phyloP scores from a whole-genome alignment of 306 rosid species.

The barrel medic (Medicago truncatula) region MtrunA17r5.0-ANR NC_053046.1:41128001-41128500 shows the following conservation, averaged over 20 bases:
- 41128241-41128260: neutral
- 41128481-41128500: slow-evolving; percentile 24
- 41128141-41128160: slow-evolving; percentile 55
- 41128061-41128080: slow-evolving; percentile 64
- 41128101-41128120: slow-evolving; percentile 55
- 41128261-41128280: too few relatives aligned
- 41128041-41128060: slow-evolving; percentile 41
- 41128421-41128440: too few relatives aligned
- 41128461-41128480: neutral
- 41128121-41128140: neutral
- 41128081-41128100: slow-evolving; percentile 53
- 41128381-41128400: neutral
- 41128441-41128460: neutral
- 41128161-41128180: slow-evolving; percentile 58
- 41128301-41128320: too few relatives aligned
- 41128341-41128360: neutral
- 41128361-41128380: neutral
- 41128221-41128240: slow-evolving; percentile 48
- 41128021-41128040: neutral
- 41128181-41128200: slow-evolving; percentile 65
- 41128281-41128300: too few relatives aligned
- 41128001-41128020: slow-evolving; percentile 24
- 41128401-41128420: neutral
- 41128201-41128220: slow-evolving; percentile 58
- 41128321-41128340: neutral